These are phyloP conservation scores for Agastache rugosa DNA, from an alignment of 257 asterid species.

Conservation along the genomic window DNA sequence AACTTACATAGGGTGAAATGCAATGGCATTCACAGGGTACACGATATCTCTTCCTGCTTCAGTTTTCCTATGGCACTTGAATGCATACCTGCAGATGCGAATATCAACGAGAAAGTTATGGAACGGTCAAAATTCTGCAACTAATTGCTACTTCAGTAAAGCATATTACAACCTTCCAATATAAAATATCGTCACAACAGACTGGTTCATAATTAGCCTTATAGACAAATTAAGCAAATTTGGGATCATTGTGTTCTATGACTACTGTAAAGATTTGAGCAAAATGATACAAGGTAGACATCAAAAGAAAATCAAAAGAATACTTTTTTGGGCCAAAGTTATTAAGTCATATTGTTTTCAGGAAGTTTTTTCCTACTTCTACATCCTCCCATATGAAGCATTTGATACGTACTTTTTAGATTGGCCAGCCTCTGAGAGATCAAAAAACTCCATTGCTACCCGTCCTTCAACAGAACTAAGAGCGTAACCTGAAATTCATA, in stretches of 20 bases:
- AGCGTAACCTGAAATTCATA: conserved; percentile 78
- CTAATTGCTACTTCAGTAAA: not conserved
- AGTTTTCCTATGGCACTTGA: conserved; percentile 87
- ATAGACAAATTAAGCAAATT: not conserved
- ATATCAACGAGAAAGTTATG: not conserved
- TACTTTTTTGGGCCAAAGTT: conserved; percentile 8
- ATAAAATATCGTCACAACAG: not conserved
- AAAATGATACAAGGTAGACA: conserved; percentile 1
- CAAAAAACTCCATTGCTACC: conserved; percentile 91
- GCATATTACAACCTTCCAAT: not conserved
- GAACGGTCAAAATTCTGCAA: not conserved
- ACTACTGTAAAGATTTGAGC: conserved; percentile 2
- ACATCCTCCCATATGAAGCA: conserved; percentile 8
- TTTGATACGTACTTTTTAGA: conserved; percentile 65
- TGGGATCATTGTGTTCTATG: not conserved
- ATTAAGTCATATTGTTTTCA: not conserved
- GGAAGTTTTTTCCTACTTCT: conserved; percentile 9
- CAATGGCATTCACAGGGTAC: conserved; percentile 90
- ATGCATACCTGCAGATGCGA: conserved; percentile 72
- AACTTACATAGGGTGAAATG: conserved; percentile 89
- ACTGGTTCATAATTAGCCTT: not conserved
- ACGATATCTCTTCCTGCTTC: conserved; percentile 88
- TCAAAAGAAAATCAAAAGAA: conserved; percentile 1
- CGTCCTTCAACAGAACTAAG: conserved; percentile 95
- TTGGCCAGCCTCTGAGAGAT: conserved; percentile 84